A percentile compares a stretch with the other conserved stretches of the same genome.
Evolutionary conservation across 306 rosid genomes (phyloP).

Genomic region (Fagus crenata): DNA sequence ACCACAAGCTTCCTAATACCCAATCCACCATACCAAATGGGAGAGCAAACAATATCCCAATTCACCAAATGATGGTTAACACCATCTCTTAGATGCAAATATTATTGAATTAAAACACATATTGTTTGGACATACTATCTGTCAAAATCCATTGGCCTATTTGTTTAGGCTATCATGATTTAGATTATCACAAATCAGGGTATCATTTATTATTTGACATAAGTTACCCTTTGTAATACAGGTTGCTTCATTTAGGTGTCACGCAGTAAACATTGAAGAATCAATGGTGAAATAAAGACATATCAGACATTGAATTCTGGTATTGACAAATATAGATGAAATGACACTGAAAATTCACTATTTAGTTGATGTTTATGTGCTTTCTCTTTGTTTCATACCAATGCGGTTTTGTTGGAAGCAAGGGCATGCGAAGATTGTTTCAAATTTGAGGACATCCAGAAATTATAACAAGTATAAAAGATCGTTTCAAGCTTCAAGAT

Average conservation of each 20-base stretch:
- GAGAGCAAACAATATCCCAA: no score
- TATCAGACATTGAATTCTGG: background rate
- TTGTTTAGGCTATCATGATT: background rate
- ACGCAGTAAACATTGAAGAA: background rate
- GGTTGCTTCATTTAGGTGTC: background rate
- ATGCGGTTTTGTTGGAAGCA: no score
- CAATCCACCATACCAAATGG: no score
- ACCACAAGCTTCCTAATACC: no score
- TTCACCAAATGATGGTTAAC: no score
- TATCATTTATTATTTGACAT: background rate
- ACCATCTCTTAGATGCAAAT: background rate
- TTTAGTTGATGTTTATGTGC: no score
- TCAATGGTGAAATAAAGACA: background rate
- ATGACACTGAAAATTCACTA: no score
- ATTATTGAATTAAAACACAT: background rate
- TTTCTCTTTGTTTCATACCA: no score
- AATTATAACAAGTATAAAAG: background rate
- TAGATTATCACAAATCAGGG: background rate
- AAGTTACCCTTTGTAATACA: background rate
- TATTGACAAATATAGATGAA: no score
- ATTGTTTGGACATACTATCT: background rate
- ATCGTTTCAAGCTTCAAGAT: background rate
- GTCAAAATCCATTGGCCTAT: background rate
- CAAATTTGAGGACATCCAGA: no score
- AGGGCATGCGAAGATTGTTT: background rate